Percentiles rank a stretch among this genome's conserved stretches.
phyloP scores from a whole-genome alignment of 2,329 filamentous ascomycete species.

The Pezicula neosporulosa region DNA sequence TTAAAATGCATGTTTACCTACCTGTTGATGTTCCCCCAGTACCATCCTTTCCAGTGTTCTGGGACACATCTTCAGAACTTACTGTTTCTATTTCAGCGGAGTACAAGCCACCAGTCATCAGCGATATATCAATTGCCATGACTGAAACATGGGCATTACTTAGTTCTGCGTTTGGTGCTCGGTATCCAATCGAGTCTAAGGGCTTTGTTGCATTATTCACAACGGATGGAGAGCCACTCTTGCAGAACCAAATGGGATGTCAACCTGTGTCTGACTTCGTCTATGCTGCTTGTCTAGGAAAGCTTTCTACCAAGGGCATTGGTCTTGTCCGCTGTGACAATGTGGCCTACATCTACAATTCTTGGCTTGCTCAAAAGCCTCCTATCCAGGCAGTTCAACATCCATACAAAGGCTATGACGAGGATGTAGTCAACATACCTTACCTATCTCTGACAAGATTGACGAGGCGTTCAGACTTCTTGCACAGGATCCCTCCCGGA shows the following conservation, averaged over 20 bases:
- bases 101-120: conserved; percentile 18
- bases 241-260: background rate
- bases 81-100: conserved; percentile 1
- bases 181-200: conserved; percentile 15
- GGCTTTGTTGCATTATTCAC: conserved; percentile 16
- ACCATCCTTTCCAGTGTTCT: conserved; percentile 21
- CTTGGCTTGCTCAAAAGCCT: conserved; percentile 42
- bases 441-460: conserved; percentile 48
- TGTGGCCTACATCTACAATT: conserved; percentile 33
- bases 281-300: background rate
- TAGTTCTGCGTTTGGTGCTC: conserved; percentile 16
- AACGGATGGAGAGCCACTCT: background rate
- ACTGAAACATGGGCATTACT: conserved; percentile 19
- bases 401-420: conserved; percentile 32
- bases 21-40: conserved; percentile 15
- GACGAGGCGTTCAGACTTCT: conserved; percentile 55
- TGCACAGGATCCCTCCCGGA: conserved; percentile 37
- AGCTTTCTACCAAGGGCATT: background rate
- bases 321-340: conserved; percentile 21
- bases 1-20: conserved; percentile 14
- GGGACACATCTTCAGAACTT: conserved; percentile 22
- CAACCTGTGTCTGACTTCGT: background rate
- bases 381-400: conserved; percentile 34
- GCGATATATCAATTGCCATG: conserved; percentile 39
- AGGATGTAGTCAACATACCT: conserved; percentile 39